A percentile compares a stretch with the other conserved stretches of the same genome.
Evolutionary conservation across 805 yeast species (phyloP).

Genomic region (Brettanomyces custersianus): DNA sequence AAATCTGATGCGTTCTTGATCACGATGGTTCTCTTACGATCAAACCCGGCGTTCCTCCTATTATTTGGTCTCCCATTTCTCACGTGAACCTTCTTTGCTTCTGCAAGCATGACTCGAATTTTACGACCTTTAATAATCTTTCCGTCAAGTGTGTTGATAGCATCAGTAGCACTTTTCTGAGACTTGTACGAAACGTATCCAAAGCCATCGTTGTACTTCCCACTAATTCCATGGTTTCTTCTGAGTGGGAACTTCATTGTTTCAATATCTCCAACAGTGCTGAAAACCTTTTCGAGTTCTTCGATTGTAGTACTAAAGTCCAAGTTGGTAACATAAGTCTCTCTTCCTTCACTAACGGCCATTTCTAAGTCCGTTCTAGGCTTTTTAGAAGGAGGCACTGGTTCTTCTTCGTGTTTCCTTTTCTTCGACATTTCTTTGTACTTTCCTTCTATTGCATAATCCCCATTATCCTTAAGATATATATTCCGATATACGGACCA

Average conservation of each 20-base stretch:
- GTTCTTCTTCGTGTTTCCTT: no score
- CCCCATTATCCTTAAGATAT: not conserved
- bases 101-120: conserved; percentile 42
- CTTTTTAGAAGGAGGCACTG: no score
- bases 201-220: conserved; percentile 45
- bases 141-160: conserved; percentile 33
- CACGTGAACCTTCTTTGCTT: conserved; percentile 7
- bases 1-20: not conserved
- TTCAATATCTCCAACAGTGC: conserved; percentile 44
- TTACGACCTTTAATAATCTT: conserved; percentile 35
- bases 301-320: conserved; percentile 36
- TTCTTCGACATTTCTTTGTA: no score
- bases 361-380: no score
- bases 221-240: conserved; percentile 22
- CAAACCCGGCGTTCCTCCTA: not conserved
- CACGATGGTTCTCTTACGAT: not conserved
- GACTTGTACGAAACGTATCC: conserved; percentile 50
- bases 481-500: not conserved
- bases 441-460: conserved; percentile 1
- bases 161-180: conserved; percentile 35
- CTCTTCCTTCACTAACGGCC: conserved; percentile 48
- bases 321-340: conserved; percentile 45
- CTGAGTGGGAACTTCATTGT: conserved; percentile 38
- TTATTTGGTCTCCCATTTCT: not conserved
- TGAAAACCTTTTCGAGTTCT: conserved; percentile 33